A percentile compares a stretch with the other conserved stretches of the same genome.
Conservation (phyloP, 2,329 filamentous ascomycete genomes). For the Cadophora sp. region DNA sequence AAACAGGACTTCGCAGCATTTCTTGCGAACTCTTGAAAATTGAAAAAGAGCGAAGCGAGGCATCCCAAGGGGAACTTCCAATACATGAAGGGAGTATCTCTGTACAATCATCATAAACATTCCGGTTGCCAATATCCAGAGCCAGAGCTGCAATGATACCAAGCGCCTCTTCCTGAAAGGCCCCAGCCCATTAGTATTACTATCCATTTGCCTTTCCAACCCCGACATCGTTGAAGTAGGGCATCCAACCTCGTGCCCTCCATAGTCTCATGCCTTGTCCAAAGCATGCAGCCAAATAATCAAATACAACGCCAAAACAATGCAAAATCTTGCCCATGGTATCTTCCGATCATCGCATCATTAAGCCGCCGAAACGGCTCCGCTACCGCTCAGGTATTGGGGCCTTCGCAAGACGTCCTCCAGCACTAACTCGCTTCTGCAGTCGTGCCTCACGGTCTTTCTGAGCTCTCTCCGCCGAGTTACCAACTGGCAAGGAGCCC, state of each 20-base stretch:
- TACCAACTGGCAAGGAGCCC: constrained; percentile 64
- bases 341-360: constrained; percentile 42
- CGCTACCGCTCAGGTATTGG: constrained; percentile 42
- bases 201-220: constrained; percentile 29
- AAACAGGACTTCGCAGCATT: too few relatives aligned
- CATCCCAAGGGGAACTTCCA: neutral
- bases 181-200: constrained; percentile 31
- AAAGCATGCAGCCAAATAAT: constrained; percentile 31
- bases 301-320: constrained; percentile 41
- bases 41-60: neutral
- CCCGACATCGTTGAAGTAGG: neutral
- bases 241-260: neutral
- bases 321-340: constrained; percentile 41
- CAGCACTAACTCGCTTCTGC: constrained; percentile 81
- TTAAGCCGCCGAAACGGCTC: constrained; percentile 26
- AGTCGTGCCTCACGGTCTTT: constrained; percentile 72
- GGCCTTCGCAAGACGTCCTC: constrained; percentile 67
- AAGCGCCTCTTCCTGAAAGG: constrained; percentile 8
- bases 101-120: constrained; percentile 12
- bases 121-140: constrained; percentile 11
- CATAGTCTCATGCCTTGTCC: constrained; percentile 15
- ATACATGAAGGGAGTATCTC: neutral
- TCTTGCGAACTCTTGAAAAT: too few relatives aligned
- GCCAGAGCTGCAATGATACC: neutral
- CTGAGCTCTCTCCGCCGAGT: constrained; percentile 55